Evolutionary conservation across 371 early-diverging fungal genomes (phyloP).

Genomic region (Mucor velutinosus): DNA sequence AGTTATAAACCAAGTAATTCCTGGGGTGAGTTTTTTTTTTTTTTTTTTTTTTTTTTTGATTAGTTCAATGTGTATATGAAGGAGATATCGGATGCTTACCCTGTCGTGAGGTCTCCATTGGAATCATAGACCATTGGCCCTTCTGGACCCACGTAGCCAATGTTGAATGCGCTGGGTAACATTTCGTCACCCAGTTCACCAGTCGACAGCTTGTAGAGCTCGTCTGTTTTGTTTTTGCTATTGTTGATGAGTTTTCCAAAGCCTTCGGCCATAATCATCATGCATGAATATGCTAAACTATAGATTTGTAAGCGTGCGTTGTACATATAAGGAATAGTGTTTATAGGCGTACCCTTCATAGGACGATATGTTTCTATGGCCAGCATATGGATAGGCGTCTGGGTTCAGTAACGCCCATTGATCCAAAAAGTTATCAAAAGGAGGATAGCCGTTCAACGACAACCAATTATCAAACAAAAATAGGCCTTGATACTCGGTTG

Average conservation of each 20-base stretch:
- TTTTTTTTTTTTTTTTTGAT: too few relatives aligned
- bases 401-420: conserved; percentile 54
- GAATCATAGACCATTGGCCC: conserved; percentile 60
- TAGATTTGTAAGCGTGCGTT: neutral
- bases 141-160: conserved; percentile 61
- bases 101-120: conserved; percentile 57
- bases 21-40: conserved; percentile 24
- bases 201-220: conserved; percentile 35
- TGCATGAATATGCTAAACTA: conserved; percentile 57
- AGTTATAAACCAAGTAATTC: conserved; percentile 59
- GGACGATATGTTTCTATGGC: conserved; percentile 54
- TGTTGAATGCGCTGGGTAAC: conserved; percentile 52
- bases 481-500: conserved; percentile 46
- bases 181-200: conserved; percentile 48
- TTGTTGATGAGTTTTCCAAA: conserved; percentile 39
- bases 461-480: conserved; percentile 62
- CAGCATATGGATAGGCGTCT: conserved; percentile 57
- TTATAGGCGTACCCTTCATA: conserved; percentile 60
- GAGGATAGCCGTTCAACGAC: conserved; percentile 51
- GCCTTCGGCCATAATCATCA: conserved; percentile 63
- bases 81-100: conserved; percentile 25
- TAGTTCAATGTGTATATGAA: too few relatives aligned
- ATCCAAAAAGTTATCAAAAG: conserved; percentile 57
- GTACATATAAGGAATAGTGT: too few relatives aligned
- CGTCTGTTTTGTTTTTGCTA: conserved; percentile 40